phyloP scores from a whole-genome alignment of 2,329 filamentous ascomycete species.

The Myriosclerotinia scirpicola region DNA sequence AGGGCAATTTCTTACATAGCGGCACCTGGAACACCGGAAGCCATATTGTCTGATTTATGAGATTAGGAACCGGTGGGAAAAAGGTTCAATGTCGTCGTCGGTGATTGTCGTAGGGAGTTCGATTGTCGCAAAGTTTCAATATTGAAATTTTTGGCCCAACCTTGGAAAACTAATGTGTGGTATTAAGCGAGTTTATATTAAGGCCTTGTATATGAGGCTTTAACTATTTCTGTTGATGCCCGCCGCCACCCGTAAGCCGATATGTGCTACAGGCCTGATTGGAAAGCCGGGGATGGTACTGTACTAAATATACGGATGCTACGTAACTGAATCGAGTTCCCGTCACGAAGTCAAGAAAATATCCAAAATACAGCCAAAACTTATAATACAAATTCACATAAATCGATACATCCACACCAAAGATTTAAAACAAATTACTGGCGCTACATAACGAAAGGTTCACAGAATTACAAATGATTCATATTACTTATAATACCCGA shows the following conservation, averaged over 20 bases:
- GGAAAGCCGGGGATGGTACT: not conserved
- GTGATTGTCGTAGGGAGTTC: constrained; percentile 25
- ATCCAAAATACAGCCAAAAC: not conserved
- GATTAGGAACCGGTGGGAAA: constrained; percentile 36
- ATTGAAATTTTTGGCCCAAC: constrained; percentile 12
- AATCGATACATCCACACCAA: not conserved
- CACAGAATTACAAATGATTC: constrained; percentile 15
- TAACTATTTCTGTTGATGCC: not conserved
- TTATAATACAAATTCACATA: constrained; percentile 6
- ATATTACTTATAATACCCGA: constrained; percentile 4
- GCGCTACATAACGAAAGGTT: not conserved
- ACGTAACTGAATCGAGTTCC: constrained; percentile 13
- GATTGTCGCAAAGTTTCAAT: constrained; percentile 21
- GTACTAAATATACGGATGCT: not conserved
- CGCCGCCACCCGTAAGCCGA: not conserved
- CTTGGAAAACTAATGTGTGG: constrained; percentile 19
- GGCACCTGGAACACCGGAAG: constrained; percentile 42
- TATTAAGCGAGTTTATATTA: constrained; percentile 20
- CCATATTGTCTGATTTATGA: constrained; percentile 41
- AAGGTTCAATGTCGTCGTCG: constrained; percentile 36
- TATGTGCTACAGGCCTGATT: not conserved
- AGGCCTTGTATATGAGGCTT: constrained; percentile 5
- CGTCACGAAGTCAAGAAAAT: not conserved
- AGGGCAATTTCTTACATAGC: constrained; percentile 40
- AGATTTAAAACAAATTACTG: not conserved